Evolutionary conservation across 768 basidiomycete genomes (phyloP).

Genomic region (Pisolithus microcarpus): DNA sequence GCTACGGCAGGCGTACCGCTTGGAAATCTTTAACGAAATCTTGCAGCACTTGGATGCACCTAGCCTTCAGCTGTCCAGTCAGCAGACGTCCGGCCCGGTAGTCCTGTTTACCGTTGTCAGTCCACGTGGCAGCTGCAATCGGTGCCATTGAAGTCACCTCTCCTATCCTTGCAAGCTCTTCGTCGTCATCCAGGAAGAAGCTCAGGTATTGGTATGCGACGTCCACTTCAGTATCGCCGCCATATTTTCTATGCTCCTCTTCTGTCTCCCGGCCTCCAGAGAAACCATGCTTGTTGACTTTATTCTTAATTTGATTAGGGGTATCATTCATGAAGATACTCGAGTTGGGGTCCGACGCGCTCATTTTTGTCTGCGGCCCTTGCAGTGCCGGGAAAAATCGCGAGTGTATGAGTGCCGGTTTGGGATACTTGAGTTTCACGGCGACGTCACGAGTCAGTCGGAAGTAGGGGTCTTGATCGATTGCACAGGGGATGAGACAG

Average conservation of each 20-base stretch:
- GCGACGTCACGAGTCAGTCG: constrained; percentile 96
- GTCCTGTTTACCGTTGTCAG: constrained; percentile 45
- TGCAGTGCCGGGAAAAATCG: constrained; percentile 99
- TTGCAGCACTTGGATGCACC: constrained; percentile 78
- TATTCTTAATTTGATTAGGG: constrained; percentile 90
- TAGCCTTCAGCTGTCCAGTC: constrained; percentile 87
- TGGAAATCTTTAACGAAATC: constrained; percentile 83
- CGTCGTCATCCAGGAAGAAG: constrained; percentile 95
- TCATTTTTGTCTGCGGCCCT: constrained; percentile 99
- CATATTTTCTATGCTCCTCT: constrained; percentile 83
- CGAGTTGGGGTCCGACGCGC: constrained; percentile 87
- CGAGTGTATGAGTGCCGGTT: constrained; percentile 86
- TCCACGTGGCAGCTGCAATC: not conserved
- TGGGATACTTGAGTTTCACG: constrained; percentile 88
- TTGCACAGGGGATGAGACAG: constrained; percentile 94
- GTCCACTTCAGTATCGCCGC: constrained; percentile 93
- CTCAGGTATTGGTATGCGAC: constrained; percentile 91
- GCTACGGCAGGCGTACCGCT: constrained; percentile 38
- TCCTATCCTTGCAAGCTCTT: constrained; percentile 69
- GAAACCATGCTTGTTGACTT: constrained; percentile 93
- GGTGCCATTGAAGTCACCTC: constrained; percentile 39
- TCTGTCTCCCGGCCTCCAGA: constrained; percentile 94
- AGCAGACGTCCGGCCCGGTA: constrained; percentile 84
- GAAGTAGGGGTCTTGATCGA: constrained; percentile 98
- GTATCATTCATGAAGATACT: constrained; percentile 97